Conservation (phyloP, 129 eudicot species). For the Helianthus annuus region HanXRQr2.0-SUNRISE NC_035433.2:67002141-67002640, state of each 20-base stretch:
- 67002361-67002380: slow-evolving; percentile 40
- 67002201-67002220: slow-evolving; percentile 1
- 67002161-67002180: slow-evolving; percentile 22
- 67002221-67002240: slow-evolving; percentile 48
- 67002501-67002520: not conserved
- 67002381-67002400: slow-evolving; percentile 38
- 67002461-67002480: slow-evolving; percentile 35
- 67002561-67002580: slow-evolving; percentile 26
- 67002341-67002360: slow-evolving; percentile 30
- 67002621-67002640: slow-evolving; percentile 12
- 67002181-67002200: slow-evolving; percentile 23
- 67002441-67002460: slow-evolving; percentile 41
- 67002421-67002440: slow-evolving; percentile 42
- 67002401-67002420: slow-evolving; percentile 36
- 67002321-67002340: slow-evolving; percentile 31
- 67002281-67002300: slow-evolving; percentile 44
- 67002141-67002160: slow-evolving; percentile 30
- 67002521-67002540: slow-evolving; percentile 36
- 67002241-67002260: slow-evolving; percentile 51
- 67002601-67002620: slow-evolving; percentile 21
- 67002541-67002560: slow-evolving; percentile 14
- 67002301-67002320: slow-evolving; percentile 29
- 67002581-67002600: slow-evolving; percentile 29
- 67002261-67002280: slow-evolving; percentile 55
- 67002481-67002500: not conserved